A percentile compares a stretch with the other conserved stretches of the same genome.
phyloP scores from a whole-genome alignment of 768 basidiomycete species.

The Mycena pura region DNA sequence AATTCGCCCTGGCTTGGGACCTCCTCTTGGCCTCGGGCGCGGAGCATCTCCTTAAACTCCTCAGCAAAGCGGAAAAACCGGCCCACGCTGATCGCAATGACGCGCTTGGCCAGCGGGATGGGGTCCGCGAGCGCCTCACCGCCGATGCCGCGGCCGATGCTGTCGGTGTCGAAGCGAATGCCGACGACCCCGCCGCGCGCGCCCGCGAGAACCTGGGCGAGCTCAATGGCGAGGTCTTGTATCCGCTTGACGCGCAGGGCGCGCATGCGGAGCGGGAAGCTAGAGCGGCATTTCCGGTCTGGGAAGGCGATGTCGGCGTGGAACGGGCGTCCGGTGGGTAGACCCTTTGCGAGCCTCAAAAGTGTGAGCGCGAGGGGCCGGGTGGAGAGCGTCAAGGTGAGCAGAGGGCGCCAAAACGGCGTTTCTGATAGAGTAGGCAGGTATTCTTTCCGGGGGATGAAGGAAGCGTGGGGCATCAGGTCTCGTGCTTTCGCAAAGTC shows the following conservation, averaged over 20 bases:
- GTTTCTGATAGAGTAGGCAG: slow-evolving; percentile 31
- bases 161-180: slow-evolving; percentile 37
- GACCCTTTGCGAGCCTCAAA: slow-evolving; percentile 38
- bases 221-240: slow-evolving; percentile 33
- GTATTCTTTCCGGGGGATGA: slow-evolving; percentile 35
- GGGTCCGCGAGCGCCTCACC: slow-evolving; percentile 45
- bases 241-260: slow-evolving; percentile 43
- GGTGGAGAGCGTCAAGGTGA: slow-evolving; percentile 48
- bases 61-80: background rate
- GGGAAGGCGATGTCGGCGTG: slow-evolving; percentile 37
- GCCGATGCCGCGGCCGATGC: slow-evolving; percentile 41
- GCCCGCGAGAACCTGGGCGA: slow-evolving; percentile 42
- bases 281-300: slow-evolving; percentile 41
- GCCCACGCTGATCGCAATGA: slow-evolving; percentile 42
- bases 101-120: slow-evolving; percentile 37
- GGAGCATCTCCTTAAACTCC: no score
- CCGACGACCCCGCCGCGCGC: slow-evolving; percentile 46
- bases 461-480: background rate
- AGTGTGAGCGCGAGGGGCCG: slow-evolving; percentile 47
- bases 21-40: slow-evolving; percentile 2
- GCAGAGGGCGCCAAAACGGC: slow-evolving; percentile 49
- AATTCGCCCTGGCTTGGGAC: background rate
- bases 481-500: background rate
- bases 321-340: slow-evolving; percentile 43
- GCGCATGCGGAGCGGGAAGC: slow-evolving; percentile 41